Percentiles rank a stretch among this genome's conserved stretches.
These are phyloP conservation scores for Lactarius hengduanensis DNA, from an alignment of 768 basidiomycete genomes.

Conservation along the genomic window DNA sequence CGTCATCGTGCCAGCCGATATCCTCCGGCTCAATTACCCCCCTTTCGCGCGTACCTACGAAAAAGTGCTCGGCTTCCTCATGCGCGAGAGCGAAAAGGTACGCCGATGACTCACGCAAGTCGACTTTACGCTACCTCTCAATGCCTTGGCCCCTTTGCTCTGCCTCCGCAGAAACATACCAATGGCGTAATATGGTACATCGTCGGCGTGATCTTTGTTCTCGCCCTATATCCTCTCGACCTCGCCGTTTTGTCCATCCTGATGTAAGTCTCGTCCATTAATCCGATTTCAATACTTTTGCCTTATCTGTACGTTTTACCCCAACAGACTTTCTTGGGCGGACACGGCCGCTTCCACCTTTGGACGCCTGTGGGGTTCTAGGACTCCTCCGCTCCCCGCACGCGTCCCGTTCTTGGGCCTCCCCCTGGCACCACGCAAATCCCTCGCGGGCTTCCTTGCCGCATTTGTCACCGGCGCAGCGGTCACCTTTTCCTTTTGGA, in stretches of 20 bases:
- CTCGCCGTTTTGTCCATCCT: constrained; percentile 87
- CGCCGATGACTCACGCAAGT: constrained; percentile 22
- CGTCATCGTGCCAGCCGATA: constrained; percentile 69
- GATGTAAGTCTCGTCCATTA: constrained; percentile 45
- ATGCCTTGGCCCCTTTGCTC: not conserved
- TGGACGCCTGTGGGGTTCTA: constrained; percentile 78
- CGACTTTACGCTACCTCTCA: not conserved
- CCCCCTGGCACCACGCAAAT: constrained; percentile 79
- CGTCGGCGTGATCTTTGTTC: constrained; percentile 75
- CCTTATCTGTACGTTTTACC: constrained; percentile 7
- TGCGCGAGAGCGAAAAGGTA: constrained; percentile 87
- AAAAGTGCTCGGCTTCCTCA: constrained; percentile 69
- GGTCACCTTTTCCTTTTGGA: constrained; percentile 73
- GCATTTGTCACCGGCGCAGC: constrained; percentile 69
- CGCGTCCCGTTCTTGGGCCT: constrained; percentile 48
- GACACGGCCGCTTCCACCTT: constrained; percentile 93
- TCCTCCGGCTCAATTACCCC: constrained; percentile 66
- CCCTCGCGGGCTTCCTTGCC: constrained; percentile 79
- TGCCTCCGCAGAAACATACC: constrained; percentile 49
- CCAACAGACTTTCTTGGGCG: constrained; percentile 83
- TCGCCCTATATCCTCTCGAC: constrained; percentile 77
- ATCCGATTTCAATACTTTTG: not conserved
- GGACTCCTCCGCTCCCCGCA: constrained; percentile 60
- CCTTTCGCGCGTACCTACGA: constrained; percentile 72
- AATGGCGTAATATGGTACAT: constrained; percentile 95